Evolutionary conservation across 371 early-diverging fungal genomes (phyloP).

Genomic region (Rhizopus microsporus): DNA sequence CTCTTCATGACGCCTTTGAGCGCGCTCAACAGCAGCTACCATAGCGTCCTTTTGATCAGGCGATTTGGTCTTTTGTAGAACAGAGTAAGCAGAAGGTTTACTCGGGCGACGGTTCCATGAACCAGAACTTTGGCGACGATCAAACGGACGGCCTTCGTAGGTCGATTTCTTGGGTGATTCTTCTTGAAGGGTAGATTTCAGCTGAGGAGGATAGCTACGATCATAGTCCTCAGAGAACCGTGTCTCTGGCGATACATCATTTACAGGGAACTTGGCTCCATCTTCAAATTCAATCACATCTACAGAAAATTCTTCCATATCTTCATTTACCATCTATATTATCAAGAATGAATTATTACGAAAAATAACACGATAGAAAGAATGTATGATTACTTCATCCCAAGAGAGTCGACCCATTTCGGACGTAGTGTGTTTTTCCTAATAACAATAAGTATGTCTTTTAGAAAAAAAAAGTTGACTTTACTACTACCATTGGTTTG

Average conservation of each 20-base stretch:
- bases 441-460: neutral
- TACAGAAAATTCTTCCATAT: constrained; percentile 25
- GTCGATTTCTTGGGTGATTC: neutral
- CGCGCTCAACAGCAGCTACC: constrained; percentile 51
- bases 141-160: constrained; percentile 1
- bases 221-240: constrained; percentile 55
- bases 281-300: constrained; percentile 36
- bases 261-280: constrained; percentile 24
- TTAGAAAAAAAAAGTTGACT: constrained; percentile 1
- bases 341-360: neutral
- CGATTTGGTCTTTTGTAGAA: constrained; percentile 18
- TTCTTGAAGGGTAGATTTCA: constrained; percentile 14
- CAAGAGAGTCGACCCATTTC: constrained; percentile 29
- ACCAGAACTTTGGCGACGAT: constrained; percentile 1
- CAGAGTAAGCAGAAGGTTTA: constrained; percentile 13
- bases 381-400: constrained; percentile 36
- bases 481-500: constrained; percentile 12
- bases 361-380: too few relatives aligned
- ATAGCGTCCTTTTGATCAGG: constrained; percentile 45
- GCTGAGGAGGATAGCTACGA: constrained; percentile 44
- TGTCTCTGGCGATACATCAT: constrained; percentile 38
- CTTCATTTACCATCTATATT: constrained; percentile 33
- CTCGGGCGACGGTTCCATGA: constrained; percentile 3
- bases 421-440: constrained; percentile 22
- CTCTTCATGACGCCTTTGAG: constrained; percentile 48